Percentiles rank a stretch among this genome's conserved stretches.
phyloP scores from a whole-genome alignment of 164 flowering plant species.

The Tetracentron sinense region DNA sequence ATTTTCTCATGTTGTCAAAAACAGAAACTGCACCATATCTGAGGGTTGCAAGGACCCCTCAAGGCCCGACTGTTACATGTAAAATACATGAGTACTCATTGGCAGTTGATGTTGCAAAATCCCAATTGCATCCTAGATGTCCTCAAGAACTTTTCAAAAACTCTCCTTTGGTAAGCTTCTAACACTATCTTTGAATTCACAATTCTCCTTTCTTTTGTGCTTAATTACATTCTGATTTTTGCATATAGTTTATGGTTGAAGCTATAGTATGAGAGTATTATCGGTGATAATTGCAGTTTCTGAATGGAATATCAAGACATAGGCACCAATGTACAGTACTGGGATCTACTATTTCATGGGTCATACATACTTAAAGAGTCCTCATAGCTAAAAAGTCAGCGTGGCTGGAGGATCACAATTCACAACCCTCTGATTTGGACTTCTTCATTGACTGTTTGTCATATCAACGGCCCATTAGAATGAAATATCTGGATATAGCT shows the following conservation, averaged over 20 bases:
- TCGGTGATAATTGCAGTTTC: not conserved
- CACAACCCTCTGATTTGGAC: no score
- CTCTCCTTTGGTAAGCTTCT: conserved; percentile 68
- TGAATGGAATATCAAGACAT: not conserved
- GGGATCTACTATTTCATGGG: no score
- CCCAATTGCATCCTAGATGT: conserved; percentile 85
- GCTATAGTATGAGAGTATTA: not conserved
- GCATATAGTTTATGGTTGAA: not conserved
- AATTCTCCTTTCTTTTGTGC: no score
- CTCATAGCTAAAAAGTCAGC: no score
- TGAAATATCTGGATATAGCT: no score
- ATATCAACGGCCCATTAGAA: no score
- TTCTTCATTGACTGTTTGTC: no score
- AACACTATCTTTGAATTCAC: no score
- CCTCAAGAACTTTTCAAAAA: conserved; percentile 81
- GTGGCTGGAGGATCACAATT: no score
- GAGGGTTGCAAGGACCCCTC: conserved; percentile 89
- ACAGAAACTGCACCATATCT: conserved; percentile 62
- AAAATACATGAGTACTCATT: conserved; percentile 78
- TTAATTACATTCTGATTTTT: not conserved
- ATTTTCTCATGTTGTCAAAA: conserved; percentile 87
- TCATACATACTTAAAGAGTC: no score
- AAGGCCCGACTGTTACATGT: conserved; percentile 91
- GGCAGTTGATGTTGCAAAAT: conserved; percentile 74
- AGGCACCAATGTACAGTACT: no score